Evolutionary conservation across 2,329 filamentous ascomycete species (phyloP), one percentile per base, ranked within the genome.

Genomic region (Tolypocladium paradoxum): DNA sequence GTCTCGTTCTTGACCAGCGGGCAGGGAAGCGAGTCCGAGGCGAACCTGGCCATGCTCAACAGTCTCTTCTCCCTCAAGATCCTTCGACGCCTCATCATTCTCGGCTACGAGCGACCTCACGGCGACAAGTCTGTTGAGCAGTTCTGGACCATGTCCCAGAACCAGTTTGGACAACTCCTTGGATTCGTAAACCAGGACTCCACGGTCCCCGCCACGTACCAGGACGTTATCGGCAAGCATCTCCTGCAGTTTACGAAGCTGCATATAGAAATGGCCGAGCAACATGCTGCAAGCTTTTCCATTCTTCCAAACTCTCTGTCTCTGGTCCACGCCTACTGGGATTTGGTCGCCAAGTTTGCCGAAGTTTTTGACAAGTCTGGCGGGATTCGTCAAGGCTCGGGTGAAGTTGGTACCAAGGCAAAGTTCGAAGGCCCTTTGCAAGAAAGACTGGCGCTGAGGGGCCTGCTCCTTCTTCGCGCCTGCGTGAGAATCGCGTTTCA

Each of bases 241-340:
- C 75, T 96, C 2, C 72, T 96, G 43, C 91, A 97, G 64, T 85
- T 97, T 49, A 85, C 91, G 4, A 99, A 97, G 69, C 74, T 99
- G 3, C 93, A 97, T 65, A 77, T 95, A 38, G 85, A 90, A 53
- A 92, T 97, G 85, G 83, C 89, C 1, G 82, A 82, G 49, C 73
- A 76, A 6, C 90, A 96, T 65, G 84, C 91, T 1, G 84, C 87
- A 4, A 88, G 90, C 52, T 97, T 96, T 68, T 84, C 85, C 1
- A 76, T 89, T 14, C 77, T 99, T 7, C 89, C 90, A 2, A 85
- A 88, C 62, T 90, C 89, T 2, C 73, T 95, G 18, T 76, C 83
- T 18, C 79, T 97, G 27, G 84, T 88, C 2, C 82, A 82, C 59
- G 84, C 87, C 18, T 97, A 97, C 68, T 97, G 93, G 92, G 79